Evolutionary conservation across 441 rosid species (phyloP).

Genomic region (Arabidopsis hybrid): DNA sequence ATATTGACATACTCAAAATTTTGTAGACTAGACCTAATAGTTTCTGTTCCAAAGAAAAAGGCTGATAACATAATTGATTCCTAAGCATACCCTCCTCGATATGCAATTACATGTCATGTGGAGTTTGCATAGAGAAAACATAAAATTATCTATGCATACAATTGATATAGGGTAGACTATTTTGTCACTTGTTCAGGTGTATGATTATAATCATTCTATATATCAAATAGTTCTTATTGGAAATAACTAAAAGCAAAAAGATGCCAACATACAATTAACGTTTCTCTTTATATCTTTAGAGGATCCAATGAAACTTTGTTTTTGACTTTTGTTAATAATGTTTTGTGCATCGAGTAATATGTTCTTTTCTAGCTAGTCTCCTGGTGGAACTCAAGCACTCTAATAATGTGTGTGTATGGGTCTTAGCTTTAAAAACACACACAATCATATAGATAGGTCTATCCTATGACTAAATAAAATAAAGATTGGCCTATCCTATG

Average conservation of each 20-base stretch:
- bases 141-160: not conserved
- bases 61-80: not conserved
- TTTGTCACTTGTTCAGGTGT: constrained; percentile 5
- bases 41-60: not conserved
- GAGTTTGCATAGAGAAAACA: constrained; percentile 2
- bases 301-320: constrained; percentile 45
- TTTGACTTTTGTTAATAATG: constrained; percentile 31
- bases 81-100: constrained; percentile 13
- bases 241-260: constrained; percentile 28
- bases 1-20: not conserved
- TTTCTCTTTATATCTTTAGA: constrained; percentile 22
- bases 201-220: constrained; percentile 12
- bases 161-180: not conserved
- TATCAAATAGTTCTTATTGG: not conserved
- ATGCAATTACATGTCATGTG: constrained; percentile 19
- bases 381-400: constrained; percentile 39
- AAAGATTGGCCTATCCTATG: constrained; percentile 23
- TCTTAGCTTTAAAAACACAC: constrained; percentile 28
- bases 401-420: constrained; percentile 22
- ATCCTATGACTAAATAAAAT: not conserved
- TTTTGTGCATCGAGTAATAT: constrained; percentile 35
- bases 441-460: constrained; percentile 21
- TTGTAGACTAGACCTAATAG: constrained; percentile 1
- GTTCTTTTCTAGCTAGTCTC: constrained; percentile 25
- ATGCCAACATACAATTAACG: constrained; percentile 29